phyloP scores from a whole-genome alignment of 257 asterid species.

The Ehretia macrophylla region DNA sequence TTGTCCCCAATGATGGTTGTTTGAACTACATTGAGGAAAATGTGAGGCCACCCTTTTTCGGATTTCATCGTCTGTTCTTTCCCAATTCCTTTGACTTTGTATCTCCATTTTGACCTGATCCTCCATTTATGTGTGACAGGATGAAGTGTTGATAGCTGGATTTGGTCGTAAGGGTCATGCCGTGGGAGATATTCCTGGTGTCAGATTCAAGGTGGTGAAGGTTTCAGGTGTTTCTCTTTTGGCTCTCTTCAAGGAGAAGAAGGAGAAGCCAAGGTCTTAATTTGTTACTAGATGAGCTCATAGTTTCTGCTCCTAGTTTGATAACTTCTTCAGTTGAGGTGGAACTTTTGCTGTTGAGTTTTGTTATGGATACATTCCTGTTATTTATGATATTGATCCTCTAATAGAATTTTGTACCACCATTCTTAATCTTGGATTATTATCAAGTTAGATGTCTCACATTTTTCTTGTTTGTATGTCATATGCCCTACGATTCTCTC shows the following conservation, averaged over 20 bases:
- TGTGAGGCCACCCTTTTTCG: constrained; percentile 9
- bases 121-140: neutral
- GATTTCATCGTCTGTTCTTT: neutral
- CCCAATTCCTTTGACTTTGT: too few species aligned
- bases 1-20: constrained; percentile 23
- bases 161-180: constrained; percentile 20
- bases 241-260: constrained; percentile 27
- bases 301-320: too few species aligned
- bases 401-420: neutral
- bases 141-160: constrained; percentile 20
- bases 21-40: constrained; percentile 26
- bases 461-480: neutral
- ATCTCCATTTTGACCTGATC: neutral
- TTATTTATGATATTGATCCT: too few species aligned
- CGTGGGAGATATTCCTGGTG: constrained; percentile 20
- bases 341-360: neutral
- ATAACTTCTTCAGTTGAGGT: too few species aligned
- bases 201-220: constrained; percentile 25
- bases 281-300: neutral
- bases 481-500: too few species aligned
- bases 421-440: neutral
- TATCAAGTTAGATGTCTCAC: neutral
- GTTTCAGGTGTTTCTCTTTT: constrained; percentile 24
- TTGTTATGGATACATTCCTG: neutral
- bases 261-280: constrained; percentile 21